Evolutionary conservation across 2,329 filamentous ascomycete species (phyloP), one percentile per base, ranked within the genome.

Genomic region (Ophiostoma piceae): DNA sequence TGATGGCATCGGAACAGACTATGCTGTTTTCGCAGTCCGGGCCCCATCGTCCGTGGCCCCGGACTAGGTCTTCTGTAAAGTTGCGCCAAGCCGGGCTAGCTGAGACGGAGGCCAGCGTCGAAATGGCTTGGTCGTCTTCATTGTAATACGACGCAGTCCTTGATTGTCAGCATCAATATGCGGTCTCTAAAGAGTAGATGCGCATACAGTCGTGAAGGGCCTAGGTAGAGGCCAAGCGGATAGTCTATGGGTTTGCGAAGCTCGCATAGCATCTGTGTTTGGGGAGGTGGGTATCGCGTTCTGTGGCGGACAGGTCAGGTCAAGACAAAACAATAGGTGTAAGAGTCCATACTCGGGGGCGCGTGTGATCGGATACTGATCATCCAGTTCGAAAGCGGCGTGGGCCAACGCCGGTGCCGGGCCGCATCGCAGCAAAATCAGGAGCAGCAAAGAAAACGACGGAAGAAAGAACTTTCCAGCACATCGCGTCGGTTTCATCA

Each of bases 101-200:
- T n/a, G 57, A 39, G 1, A 68, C 57, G 11, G 60, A 37, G 68
- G 68, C 57, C 60, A 69, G 54, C 60, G 68, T 43, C 22, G 35
- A 2, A n/a, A 66, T 26, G 57, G 57, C 68, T 26, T 54, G 68
- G 32, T 69, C 68, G 2, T 69, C 39, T 26, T 22, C 60, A n/a
- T 69, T 29, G 68, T 66, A 69, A 66, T 66, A n/a, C 68, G 68
- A 69, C 60, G 68, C 29, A 14, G 35, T 54, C 60, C 60, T 69
- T 66, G 26, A 26, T 37, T 66, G 67, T 68, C 54, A 68, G 67
- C 26, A 26, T 64, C 41, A 2, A 35, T 29, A 29, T 29, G 26
- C 26, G 26, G 37, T 22, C 57, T 67, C 66, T 67, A 29, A 65
- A 54, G 41, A 69, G 14, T 26, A 39, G 2, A 29, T 37, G 11